Evolutionary conservation across 2,329 filamentous ascomycete species (phyloP).

Genomic region (Arthroderma sp.): DNA sequence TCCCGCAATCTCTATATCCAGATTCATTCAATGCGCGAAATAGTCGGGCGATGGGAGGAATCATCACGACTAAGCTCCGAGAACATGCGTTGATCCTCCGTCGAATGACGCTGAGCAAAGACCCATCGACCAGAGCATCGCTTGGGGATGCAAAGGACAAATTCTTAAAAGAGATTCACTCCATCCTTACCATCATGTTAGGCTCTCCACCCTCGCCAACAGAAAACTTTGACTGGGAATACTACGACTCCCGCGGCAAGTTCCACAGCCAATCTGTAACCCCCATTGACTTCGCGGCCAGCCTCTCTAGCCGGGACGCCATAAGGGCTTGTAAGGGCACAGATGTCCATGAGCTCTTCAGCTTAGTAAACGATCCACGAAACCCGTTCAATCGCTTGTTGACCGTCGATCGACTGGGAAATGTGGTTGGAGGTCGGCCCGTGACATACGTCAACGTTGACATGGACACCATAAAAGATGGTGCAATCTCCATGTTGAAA

Average conservation of each 20-base stretch:
- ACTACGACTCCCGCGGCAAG: constrained; percentile 54
- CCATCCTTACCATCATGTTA: constrained; percentile 68
- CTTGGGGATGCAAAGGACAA: constrained; percentile 47
- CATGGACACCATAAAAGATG: constrained; percentile 55
- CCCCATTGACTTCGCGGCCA: constrained; percentile 57
- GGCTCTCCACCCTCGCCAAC: constrained; percentile 62
- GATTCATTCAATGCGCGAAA: constrained; percentile 68
- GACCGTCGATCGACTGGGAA: constrained; percentile 66
- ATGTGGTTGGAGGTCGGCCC: constrained; percentile 61
- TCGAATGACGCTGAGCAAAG: constrained; percentile 34
- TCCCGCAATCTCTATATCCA: constrained; percentile 68
- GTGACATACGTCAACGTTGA: constrained; percentile 75
- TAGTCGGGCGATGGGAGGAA: constrained; percentile 53
- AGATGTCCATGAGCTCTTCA: constrained; percentile 58
- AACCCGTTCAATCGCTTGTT: constrained; percentile 60
- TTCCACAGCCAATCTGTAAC: constrained; percentile 51
- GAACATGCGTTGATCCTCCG: constrained; percentile 66
- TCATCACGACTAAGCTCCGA: constrained; percentile 75
- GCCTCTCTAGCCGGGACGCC: constrained; percentile 47
- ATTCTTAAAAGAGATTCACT: constrained; percentile 69
- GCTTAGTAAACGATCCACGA: constrained; percentile 73
- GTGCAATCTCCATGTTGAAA: constrained; percentile 64
- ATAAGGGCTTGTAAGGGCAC: constrained; percentile 46
- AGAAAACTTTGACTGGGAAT: constrained; percentile 66
- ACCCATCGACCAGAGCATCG: constrained; percentile 24